Base-by-base conservation (phyloP, 441 rosid species). In the Geranium incanum region DNA sequence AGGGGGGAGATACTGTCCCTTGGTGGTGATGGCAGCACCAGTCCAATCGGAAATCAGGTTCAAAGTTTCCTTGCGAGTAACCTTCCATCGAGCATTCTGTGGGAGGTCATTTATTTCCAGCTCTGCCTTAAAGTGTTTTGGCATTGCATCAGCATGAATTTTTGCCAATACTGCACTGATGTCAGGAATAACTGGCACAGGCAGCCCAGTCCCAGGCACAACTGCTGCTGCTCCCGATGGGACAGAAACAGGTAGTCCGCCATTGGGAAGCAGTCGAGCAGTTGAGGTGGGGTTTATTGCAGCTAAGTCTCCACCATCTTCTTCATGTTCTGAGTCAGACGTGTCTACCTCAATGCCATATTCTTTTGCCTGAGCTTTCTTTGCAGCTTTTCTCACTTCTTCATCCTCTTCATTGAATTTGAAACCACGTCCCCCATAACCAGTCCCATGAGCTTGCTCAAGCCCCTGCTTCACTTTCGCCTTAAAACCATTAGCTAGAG, bases 11-110 rank as follows among this genome's bases (percentile, higher is more conserved):
- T 33, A 91, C 75, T 91, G 90, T 37, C 97, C 97, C 77, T 97
- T 85, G 11, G 95, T 91, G 50, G 97, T 94, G 77, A 94, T 92
- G 67, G 99, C 97, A 63, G 97, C 97, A 71, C 95, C 97, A n/a
- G 91, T 92, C 95, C 97, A 94, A 15, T 92, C 97, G 6, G 95
- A 94, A 77, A 89, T 90, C 7, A 95, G 98, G 63, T 97, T 94
- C 89, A 88, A 70, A 2, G 99, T 92, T 79, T 94, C 99, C 85
- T 94, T 94, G 85, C 92, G 97, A 16, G 97, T 94, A 71, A 94
- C 91, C 85, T 92, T 92, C 97, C 99, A 92, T 67, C 99, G 87
- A 77, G 97, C 98, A 82, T 91, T 94, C 71, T 91, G 98, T 33
- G 96, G 95, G 36, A 91, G 91, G 77, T 94, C 97, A 77, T 92